phyloP scores from a whole-genome alignment of 1,139 yeast genomes.

The Taphrina populina region DNA sequence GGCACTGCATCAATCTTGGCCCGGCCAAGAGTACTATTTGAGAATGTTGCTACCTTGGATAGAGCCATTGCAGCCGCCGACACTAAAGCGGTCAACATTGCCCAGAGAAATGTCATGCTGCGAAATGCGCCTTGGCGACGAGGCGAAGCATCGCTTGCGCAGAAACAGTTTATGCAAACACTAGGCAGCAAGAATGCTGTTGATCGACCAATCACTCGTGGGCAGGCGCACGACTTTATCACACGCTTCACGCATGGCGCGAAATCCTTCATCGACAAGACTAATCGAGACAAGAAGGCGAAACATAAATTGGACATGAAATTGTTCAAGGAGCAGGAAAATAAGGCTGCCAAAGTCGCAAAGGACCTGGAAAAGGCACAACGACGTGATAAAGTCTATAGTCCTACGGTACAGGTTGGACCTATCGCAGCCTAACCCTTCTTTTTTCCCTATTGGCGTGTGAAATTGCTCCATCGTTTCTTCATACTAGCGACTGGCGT shows the following conservation, averaged over 20 bases:
- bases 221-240: slow-evolving; percentile 35
- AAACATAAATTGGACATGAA: slow-evolving; percentile 8
- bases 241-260: slow-evolving; percentile 33
- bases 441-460: no score
- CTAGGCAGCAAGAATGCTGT: slow-evolving; percentile 7
- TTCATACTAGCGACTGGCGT: no score
- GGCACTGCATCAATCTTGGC: slow-evolving; percentile 27
- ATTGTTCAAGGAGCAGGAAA: slow-evolving; percentile 4
- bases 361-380: slow-evolving; percentile 13
- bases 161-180: slow-evolving; percentile 35
- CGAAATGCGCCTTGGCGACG: slow-evolving; percentile 41
- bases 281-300: slow-evolving; percentile 8
- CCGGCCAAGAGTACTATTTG: slow-evolving; percentile 35
- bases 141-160: slow-evolving; percentile 38
- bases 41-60: slow-evolving; percentile 35
- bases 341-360: slow-evolving; percentile 9
- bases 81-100: slow-evolving; percentile 36
- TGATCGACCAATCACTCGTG: slow-evolving; percentile 31
- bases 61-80: slow-evolving; percentile 41
- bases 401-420: slow-evolving; percentile 15
- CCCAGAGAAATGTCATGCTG: slow-evolving; percentile 36
- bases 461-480: no score
- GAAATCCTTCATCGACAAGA: slow-evolving; percentile 23
- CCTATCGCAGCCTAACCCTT: slow-evolving; percentile 23
- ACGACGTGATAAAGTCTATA: slow-evolving; percentile 12